A percentile compares a stretch with the other conserved stretches of the same genome.
Conservation (phyloP, 495 filamentous ascomycete genomes). For the Penicillium arizonense region DNA sequence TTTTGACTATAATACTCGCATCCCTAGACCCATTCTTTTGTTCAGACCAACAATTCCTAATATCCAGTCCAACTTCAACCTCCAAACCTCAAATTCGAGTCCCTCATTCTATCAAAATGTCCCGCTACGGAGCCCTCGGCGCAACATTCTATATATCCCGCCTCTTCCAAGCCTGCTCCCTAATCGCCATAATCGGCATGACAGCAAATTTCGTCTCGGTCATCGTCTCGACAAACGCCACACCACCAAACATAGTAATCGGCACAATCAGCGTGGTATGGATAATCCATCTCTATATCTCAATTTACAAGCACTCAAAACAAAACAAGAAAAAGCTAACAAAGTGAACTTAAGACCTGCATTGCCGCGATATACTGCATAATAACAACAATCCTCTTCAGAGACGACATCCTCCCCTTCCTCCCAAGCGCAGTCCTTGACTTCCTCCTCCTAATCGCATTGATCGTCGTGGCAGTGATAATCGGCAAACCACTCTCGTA, state of each 20-base stretch:
- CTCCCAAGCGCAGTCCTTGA: conserved; percentile 65
- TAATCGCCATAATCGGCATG: conserved; percentile 80
- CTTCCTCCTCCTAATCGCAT: conserved; percentile 63
- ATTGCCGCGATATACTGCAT: conserved; percentile 75
- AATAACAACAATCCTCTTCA: conserved; percentile 74
- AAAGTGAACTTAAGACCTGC: conserved; percentile 53
- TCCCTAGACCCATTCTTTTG: neutral
- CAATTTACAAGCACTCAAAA: neutral
- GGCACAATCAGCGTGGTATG: conserved; percentile 78
- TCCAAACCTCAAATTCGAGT: neutral
- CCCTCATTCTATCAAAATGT: conserved; percentile 19
- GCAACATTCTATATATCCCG: conserved; percentile 74
- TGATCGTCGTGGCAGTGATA: conserved; percentile 67
- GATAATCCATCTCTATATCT: neutral
- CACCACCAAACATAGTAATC: conserved; percentile 69
- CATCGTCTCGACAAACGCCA: conserved; percentile 61
- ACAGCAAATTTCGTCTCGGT: conserved; percentile 79
- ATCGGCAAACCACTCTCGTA: conserved; percentile 80
- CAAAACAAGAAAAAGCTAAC: conserved; percentile 1
- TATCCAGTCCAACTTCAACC: neutral
- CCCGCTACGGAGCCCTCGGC: conserved; percentile 67
- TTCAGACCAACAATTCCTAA: neutral
- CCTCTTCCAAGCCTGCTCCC: conserved; percentile 64
- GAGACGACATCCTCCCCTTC: conserved; percentile 71
- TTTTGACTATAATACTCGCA: neutral